phyloP scores from a whole-genome alignment of 768 basidiomycete genomes.

The Termitomyces sp. region DNA sequence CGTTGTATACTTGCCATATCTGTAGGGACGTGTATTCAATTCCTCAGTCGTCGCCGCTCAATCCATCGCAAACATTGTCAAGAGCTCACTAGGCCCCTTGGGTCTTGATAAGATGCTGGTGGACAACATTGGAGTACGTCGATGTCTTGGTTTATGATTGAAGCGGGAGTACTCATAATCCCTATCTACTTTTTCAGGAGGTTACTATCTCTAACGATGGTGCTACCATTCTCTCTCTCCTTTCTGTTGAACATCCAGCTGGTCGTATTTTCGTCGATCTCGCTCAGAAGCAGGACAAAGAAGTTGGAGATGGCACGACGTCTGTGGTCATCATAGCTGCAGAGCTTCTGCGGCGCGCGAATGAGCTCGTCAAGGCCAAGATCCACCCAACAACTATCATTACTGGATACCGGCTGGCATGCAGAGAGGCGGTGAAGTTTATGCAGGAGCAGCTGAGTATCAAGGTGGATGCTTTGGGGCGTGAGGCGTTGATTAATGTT shows the following conservation, averaged over 20 bases:
- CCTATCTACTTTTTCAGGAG: constrained; percentile 52
- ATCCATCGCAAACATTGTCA: constrained; percentile 96
- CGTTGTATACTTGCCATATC: constrained; percentile 13
- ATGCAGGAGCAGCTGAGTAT: constrained; percentile 97
- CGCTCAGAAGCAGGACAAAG: constrained; percentile 98
- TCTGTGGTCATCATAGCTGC: constrained; percentile 98
- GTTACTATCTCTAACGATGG: constrained; percentile 99
- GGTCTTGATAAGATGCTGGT: constrained; percentile 98
- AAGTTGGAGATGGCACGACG: constrained; percentile 98
- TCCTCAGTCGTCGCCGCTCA: constrained; percentile 85
- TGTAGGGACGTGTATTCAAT: not conserved
- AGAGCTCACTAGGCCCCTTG: constrained; percentile 92
- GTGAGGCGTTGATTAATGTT: constrained; percentile 89
- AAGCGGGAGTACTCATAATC: constrained; percentile 2
- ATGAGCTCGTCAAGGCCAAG: constrained; percentile 96
- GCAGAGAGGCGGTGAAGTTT: constrained; percentile 95
- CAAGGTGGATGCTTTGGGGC: constrained; percentile 89
- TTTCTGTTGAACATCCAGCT: constrained; percentile 95
- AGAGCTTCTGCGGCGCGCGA: constrained; percentile 93
- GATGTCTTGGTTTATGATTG: not conserved
- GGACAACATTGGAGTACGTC: constrained; percentile 90
- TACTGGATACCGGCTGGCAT: constrained; percentile 95
- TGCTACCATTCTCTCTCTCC: constrained; percentile 93
- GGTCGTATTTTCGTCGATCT: constrained; percentile 97
- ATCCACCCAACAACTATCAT: constrained; percentile 99